Conservation (phyloP, 1,284 basidiomycete genomes). For the Mycosarcoma maydis region DNA sequence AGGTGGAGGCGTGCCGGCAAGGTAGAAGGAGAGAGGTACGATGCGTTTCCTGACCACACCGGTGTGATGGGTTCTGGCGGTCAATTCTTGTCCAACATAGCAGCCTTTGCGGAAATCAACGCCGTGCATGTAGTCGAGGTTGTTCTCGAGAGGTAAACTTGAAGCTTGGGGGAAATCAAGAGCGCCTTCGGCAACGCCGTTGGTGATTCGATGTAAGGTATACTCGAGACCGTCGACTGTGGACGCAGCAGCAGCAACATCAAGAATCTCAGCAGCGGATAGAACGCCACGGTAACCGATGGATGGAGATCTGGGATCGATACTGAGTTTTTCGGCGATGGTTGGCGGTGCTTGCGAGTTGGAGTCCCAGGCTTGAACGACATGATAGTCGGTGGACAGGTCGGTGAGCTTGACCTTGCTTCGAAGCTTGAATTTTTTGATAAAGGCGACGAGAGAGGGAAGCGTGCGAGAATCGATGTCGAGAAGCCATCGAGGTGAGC, state of each 20-base stretch:
- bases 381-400: conserved; percentile 78
- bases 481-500: conserved; percentile 73
- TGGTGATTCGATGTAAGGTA: conserved; percentile 79
- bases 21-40: conserved; percentile 73
- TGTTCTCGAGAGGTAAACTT: conserved; percentile 90
- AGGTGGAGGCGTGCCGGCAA: conserved; percentile 7
- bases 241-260: not conserved
- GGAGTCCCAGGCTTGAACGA: conserved; percentile 79
- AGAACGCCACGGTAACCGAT: conserved; percentile 56
- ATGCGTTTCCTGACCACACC: conserved; percentile 91
- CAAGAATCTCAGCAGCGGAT: not conserved
- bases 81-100: conserved; percentile 96
- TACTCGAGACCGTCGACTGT: conserved; percentile 69
- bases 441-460: conserved; percentile 73
- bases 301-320: conserved; percentile 46
- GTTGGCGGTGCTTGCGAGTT: not conserved
- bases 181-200: conserved; percentile 87
- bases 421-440: conserved; percentile 87
- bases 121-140: conserved; percentile 91
- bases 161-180: conserved; percentile 80
- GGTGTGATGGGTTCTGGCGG: conserved; percentile 94
- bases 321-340: conserved; percentile 5
- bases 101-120: conserved; percentile 98
- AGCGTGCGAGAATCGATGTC: conserved; percentile 75
- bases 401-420: conserved; percentile 84